phyloP scores from a whole-genome alignment of 768 basidiomycete species.

The Mycena belliarum region DNA sequence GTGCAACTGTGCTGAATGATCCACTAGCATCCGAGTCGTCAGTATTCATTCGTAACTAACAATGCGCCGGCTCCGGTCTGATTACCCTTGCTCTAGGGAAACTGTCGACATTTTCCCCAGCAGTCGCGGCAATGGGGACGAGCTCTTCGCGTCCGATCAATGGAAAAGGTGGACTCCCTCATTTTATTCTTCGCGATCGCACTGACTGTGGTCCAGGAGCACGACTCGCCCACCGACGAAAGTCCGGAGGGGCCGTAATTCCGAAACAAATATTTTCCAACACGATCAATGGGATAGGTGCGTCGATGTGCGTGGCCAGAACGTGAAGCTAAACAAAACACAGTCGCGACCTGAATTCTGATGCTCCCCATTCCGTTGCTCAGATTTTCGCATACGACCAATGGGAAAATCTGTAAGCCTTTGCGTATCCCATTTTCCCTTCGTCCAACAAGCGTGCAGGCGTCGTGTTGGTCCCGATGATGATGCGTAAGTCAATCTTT shows the following conservation, averaged over 20 bases:
- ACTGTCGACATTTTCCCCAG: not conserved
- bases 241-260: not conserved
- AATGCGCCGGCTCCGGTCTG: not conserved
- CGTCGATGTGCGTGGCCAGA: not conserved
- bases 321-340: not conserved
- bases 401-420: conserved; percentile 11
- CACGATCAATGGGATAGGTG: conserved; percentile 3
- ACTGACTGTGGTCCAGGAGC: not conserved
- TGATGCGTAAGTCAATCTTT: no score
- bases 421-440: not conserved
- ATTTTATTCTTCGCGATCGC: not conserved
- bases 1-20: not conserved
- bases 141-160: conserved; percentile 10
- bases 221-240: not conserved
- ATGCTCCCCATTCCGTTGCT: not conserved
- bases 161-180: conserved; percentile 1
- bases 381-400: conserved; percentile 18
- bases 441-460: not conserved
- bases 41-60: not conserved
- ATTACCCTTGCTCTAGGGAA: not conserved
- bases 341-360: not conserved
- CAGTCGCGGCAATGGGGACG: not conserved
- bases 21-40: not conserved
- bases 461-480: not conserved
- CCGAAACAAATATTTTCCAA: conserved; percentile 9